Percentiles rank a stretch among this genome's conserved stretches.
Evolutionary conservation across 148 eudicot genomes (phyloP).

Genomic region (Rhododendron vialii): DNA sequence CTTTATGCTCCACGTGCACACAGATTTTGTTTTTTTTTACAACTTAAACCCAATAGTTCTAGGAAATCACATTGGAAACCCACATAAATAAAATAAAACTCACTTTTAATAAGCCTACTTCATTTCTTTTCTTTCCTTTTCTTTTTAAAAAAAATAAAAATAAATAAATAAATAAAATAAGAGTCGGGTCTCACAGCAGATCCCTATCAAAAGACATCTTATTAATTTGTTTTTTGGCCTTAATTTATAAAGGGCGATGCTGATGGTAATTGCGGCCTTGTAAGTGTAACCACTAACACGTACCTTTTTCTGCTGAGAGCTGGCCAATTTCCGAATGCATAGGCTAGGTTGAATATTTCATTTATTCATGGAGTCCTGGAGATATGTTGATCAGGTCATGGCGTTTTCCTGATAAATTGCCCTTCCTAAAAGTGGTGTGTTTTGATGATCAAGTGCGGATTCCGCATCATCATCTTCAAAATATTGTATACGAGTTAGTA

Average conservation of each 20-base stretch:
- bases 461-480: background rate
- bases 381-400: background rate
- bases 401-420: background rate
- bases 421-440: background rate
- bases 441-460: background rate
- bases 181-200: too few species aligned
- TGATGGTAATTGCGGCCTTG: background rate
- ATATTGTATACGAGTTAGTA: background rate
- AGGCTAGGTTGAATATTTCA: background rate
- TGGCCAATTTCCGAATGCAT: background rate
- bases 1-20: too few species aligned
- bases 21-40: too few species aligned
- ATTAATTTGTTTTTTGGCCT: background rate
- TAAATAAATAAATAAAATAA: too few species aligned
- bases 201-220: background rate
- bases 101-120: too few species aligned
- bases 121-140: too few species aligned
- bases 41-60: too few species aligned
- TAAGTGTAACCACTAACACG: background rate
- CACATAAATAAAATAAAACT: too few species aligned
- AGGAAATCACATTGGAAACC: too few species aligned
- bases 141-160: too few species aligned
- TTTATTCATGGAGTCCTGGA: background rate
- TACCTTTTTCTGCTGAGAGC: background rate
- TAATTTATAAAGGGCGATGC: too few species aligned